phyloP scores from a whole-genome alignment of 2,329 filamentous ascomycete species.

The Arthrobotrys musiformis region DNA sequence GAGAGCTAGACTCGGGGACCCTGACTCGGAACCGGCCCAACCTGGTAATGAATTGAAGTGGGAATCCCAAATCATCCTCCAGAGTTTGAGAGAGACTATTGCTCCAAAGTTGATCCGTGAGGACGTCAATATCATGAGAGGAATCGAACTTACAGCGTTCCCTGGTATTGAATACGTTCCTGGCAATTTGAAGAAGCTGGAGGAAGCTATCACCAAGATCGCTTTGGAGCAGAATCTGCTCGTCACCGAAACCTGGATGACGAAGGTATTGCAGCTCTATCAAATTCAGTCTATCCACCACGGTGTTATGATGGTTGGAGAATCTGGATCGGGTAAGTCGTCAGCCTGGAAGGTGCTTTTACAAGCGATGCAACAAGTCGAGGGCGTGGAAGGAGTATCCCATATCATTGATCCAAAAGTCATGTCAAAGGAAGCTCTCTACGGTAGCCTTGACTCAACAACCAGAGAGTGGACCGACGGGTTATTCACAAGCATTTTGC shows the following conservation, averaged over 20 bases:
- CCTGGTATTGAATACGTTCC: slow-evolving; percentile 92
- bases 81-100: slow-evolving; percentile 98
- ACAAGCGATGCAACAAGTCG: slow-evolving; percentile 88
- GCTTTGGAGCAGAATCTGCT: slow-evolving; percentile 87
- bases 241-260: slow-evolving; percentile 95
- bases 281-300: slow-evolving; percentile 98
- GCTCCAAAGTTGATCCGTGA: slow-evolving; percentile 94
- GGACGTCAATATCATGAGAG: slow-evolving; percentile 87
- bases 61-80: slow-evolving; percentile 97
- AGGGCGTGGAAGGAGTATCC: slow-evolving; percentile 90
- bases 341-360: slow-evolving; percentile 92
- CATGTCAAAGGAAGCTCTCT: slow-evolving; percentile 98
- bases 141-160: slow-evolving; percentile 85
- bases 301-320: slow-evolving; percentile 99
- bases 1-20: slow-evolving; percentile 68
- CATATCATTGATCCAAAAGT: slow-evolving; percentile 99
- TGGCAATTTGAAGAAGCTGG: slow-evolving; percentile 81
- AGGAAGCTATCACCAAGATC: slow-evolving; percentile 81
- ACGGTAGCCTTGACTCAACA: slow-evolving; percentile 93
- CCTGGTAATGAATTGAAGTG: slow-evolving; percentile 55
- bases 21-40: slow-evolving; percentile 54
- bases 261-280: slow-evolving; percentile 94
- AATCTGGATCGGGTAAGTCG: slow-evolving; percentile 97
- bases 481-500: slow-evolving; percentile 94
- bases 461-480: slow-evolving; percentile 99